Evolutionary conservation across 2,329 filamentous ascomycete species (phyloP), one percentile per base, ranked within the genome.

Genomic region (Fusarium pseudocircinatum): DNA sequence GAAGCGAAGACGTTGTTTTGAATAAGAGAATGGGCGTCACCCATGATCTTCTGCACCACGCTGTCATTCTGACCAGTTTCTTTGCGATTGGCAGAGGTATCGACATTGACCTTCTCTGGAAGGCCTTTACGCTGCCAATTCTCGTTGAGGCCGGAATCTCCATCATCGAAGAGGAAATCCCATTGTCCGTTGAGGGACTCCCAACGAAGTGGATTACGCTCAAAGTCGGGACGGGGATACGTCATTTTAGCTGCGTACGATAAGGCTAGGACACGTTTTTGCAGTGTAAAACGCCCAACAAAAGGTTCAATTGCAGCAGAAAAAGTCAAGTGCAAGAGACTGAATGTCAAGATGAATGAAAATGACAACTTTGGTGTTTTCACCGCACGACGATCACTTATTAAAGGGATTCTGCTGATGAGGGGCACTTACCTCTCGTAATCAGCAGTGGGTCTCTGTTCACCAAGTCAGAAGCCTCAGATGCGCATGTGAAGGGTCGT

Each of bases 181-280:
- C 91, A 93, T 11, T 85, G 81, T 2, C 90, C 90, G 72, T 93
- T 88, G 52, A 93, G 86, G 4, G 87, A 88, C 44, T 82, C 79
- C 91, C 91, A 93, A 50, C 83, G 85, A 34, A 91, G 84, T 32
- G 83, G 77, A 37, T 82, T 80, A 61, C 90, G 89, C 60, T 87
- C 78, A 79, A 92, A 92, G 81, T 93, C 90, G 2, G 91, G 90
- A 61, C 91, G 89, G 30, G 91, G 91, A 74, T 93, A 92, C 53
- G 75, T 75, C 76, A 78, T 79, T n/a, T 57, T 67, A 47, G 43
- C 16, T 37, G 42, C 39, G 63, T 34, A 39, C 42, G 62, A 49
- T 47, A 22, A 46, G 24, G 15, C 13, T 13, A 14, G n/a, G 11
- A n/a, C 30, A 34, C 12, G 30, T 16, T 24, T 24, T 24, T 20